Conservation (phyloP, 169 alveolate species). For the Plasmodium cynomolgi region DNA sequence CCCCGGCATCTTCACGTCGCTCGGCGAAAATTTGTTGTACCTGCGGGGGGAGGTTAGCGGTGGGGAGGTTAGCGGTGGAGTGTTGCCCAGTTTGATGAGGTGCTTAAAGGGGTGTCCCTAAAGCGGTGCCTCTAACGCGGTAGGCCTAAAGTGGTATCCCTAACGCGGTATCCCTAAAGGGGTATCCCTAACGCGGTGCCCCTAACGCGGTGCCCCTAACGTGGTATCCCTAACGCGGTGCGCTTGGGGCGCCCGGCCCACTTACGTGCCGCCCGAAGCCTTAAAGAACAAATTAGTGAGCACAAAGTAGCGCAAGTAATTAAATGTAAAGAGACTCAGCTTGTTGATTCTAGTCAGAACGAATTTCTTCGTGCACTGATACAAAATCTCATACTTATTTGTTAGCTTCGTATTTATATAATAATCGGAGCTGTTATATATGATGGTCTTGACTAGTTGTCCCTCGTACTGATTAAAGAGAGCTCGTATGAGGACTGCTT, state of each 20-base stretch:
- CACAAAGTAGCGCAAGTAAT: slow-evolving; percentile 52
- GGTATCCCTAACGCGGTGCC: too few relatives aligned
- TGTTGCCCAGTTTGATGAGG: too few relatives aligned
- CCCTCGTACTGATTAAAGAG: slow-evolving; percentile 34
- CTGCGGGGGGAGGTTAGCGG: neutral
- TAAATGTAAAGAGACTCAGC: slow-evolving; percentile 35
- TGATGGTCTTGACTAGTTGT: neutral
- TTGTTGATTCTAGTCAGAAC: slow-evolving; percentile 25
- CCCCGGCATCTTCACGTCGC: slow-evolving; percentile 74
- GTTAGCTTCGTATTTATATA: slow-evolving; percentile 3
- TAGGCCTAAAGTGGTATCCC: too few relatives aligned
- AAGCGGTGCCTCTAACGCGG: too few relatives aligned
- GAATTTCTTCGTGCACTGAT: slow-evolving; percentile 60
- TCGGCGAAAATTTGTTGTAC: slow-evolving; percentile 59
- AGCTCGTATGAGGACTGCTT: slow-evolving; percentile 1
- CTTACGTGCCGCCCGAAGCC: slow-evolving; percentile 48
- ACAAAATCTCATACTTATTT: slow-evolving; percentile 24
- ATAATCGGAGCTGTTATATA: slow-evolving; percentile 49
- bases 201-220: too few relatives aligned
- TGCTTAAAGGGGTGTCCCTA: too few relatives aligned
- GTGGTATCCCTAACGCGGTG: too few relatives aligned
- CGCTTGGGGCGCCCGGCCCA: neutral
- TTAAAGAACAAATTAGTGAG: slow-evolving; percentile 48
- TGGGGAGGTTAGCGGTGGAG: neutral
- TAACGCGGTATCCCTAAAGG: too few relatives aligned